These are phyloP conservation scores for Alternaria sp. DNA, from an alignment of 2,329 filamentous ascomycete genomes.

Conservation along the genomic window DNA sequence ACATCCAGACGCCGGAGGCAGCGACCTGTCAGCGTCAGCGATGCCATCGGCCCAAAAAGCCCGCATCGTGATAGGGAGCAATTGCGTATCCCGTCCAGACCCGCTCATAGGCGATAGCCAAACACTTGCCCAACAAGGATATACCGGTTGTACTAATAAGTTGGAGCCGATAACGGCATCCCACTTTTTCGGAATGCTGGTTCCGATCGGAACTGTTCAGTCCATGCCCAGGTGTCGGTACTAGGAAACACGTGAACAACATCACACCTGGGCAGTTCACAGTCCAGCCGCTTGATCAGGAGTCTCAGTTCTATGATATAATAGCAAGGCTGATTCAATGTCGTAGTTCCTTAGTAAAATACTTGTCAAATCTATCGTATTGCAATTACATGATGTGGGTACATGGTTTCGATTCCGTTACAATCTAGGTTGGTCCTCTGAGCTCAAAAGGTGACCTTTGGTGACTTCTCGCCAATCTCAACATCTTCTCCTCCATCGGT, in stretches of 20 bases:
- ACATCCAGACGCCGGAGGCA: neutral
- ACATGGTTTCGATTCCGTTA: neutral
- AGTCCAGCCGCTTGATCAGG: neutral
- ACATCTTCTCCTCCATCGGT: slow-evolving; percentile 16
- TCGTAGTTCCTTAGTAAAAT: neutral
- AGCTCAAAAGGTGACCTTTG: slow-evolving; percentile 8
- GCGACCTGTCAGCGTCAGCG: neutral
- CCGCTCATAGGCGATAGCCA: neutral
- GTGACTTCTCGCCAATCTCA: slow-evolving; percentile 15
- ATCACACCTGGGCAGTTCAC: neutral
- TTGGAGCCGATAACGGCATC: slow-evolving; percentile 6
- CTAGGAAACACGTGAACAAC: neutral
- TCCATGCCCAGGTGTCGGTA: neutral
- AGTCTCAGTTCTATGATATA: neutral
- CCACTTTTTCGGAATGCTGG: slow-evolving; percentile 3
- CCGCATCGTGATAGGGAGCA: neutral
- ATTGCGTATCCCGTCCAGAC: neutral
- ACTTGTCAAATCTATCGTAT: neutral
- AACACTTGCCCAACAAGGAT: neutral
- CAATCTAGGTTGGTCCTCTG: neutral
- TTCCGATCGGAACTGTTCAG: neutral
- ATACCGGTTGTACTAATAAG: neutral
- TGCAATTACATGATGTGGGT: neutral
- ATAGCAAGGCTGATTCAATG: neutral
- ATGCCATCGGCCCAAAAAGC: neutral